Conservation (phyloP, 202 grass and related monocot species). For the Miscanthus sacchariflorus region DNA sequence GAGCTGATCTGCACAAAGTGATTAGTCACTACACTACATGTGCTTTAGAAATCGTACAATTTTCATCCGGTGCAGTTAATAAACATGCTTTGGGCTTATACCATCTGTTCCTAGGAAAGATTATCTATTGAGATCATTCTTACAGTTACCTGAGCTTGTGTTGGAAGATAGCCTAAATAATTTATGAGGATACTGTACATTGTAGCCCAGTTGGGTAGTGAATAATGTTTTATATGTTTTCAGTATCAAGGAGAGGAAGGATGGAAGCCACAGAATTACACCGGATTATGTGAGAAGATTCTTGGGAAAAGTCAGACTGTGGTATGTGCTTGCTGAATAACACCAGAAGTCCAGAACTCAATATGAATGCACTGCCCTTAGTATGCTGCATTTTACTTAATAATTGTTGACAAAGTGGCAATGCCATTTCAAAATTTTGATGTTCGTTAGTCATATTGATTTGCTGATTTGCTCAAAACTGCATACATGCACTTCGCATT, state of each 20-base stretch:
- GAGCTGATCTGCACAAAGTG: slow-evolving; percentile 3
- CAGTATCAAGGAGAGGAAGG: slow-evolving; percentile 97
- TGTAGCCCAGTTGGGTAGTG: not conserved
- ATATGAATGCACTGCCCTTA: not conserved
- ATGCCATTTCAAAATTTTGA: not conserved
- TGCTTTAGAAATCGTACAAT: slow-evolving; percentile 11
- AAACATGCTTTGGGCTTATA: slow-evolving; percentile 3
- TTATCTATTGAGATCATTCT: slow-evolving; percentile 11
- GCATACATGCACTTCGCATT: not conserved
- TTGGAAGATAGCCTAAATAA: not conserved
- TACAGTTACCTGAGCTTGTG: slow-evolving; percentile 25
- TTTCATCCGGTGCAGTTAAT: slow-evolving; percentile 24
- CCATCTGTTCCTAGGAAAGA: slow-evolving; percentile 23
- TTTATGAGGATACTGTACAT: not conserved
- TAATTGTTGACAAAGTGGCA: not conserved
- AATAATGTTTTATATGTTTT: slow-evolving; percentile 46
- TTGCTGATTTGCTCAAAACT: slow-evolving; percentile 1
- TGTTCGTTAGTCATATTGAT: not conserved
- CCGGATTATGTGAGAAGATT: slow-evolving; percentile 92
- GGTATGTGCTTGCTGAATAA: slow-evolving; percentile 61
- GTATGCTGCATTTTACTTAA: not conserved
- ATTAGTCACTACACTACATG: not conserved
- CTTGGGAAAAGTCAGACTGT: slow-evolving; percentile 97
- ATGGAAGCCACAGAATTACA: slow-evolving; percentile 91
- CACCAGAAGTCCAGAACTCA: not conserved